These are phyloP conservation scores for Coemansia sp. DNA, from an alignment of 192 early-diverging fungal genomes.

Conservation along the genomic window DNA sequence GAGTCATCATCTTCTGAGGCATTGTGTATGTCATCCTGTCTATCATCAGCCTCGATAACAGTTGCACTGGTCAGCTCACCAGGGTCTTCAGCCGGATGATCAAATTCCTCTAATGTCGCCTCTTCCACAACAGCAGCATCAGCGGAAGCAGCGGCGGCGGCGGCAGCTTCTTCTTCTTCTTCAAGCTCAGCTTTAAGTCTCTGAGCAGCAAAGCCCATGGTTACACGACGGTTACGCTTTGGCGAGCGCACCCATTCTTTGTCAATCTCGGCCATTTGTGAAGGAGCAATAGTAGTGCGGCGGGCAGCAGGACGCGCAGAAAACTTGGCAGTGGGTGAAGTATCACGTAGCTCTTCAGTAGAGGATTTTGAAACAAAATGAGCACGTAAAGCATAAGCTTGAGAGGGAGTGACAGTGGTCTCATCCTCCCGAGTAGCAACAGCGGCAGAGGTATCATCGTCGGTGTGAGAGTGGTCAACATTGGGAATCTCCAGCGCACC, in stretches of 20 bases:
- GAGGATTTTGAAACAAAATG: not conserved
- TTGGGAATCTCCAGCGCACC: conserved; percentile 37
- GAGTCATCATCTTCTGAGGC: conserved; percentile 14
- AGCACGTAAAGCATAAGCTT: conserved; percentile 12
- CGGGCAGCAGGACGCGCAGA: conserved; percentile 7
- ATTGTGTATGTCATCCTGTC: not conserved
- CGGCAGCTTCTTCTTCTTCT: not conserved
- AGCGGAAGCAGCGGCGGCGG: not conserved
- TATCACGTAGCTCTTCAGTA: too few relatives aligned
- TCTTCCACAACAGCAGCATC: too few relatives aligned
- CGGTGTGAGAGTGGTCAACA: not conserved
- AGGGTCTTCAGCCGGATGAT: not conserved
- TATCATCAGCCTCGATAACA: conserved; percentile 11
- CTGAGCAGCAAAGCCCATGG: conserved; percentile 25
- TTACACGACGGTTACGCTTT: conserved; percentile 24
- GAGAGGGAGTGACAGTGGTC: conserved; percentile 10
- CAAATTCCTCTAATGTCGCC: not conserved
- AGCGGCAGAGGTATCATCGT: too few relatives aligned
- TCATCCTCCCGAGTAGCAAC: conserved; percentile 12
- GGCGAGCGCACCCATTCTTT: conserved; percentile 36
- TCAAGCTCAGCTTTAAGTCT: not conserved
- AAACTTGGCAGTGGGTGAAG: not conserved
- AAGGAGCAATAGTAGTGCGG: conserved; percentile 29
- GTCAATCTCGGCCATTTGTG: conserved; percentile 6
- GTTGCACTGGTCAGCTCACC: conserved; percentile 20